A percentile compares a stretch with the other conserved stretches of the same genome.
These are phyloP conservation scores for Aspergillus tamarii DNA, from an alignment of 2,329 filamentous ascomycete genomes.

Conservation along the genomic window DNA sequence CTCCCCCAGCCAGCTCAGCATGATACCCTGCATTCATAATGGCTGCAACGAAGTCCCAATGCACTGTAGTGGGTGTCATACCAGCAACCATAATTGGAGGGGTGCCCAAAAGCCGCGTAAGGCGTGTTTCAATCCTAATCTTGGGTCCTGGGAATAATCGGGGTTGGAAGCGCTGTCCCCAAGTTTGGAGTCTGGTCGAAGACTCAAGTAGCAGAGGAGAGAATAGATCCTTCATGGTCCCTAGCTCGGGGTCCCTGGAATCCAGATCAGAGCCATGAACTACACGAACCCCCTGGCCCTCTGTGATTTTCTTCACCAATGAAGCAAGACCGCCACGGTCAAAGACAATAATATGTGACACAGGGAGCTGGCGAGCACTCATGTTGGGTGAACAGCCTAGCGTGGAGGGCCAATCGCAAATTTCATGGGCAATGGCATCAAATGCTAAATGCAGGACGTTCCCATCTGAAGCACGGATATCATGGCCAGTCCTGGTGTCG, in stretches of 20 bases:
- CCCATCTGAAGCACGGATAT: constrained; percentile 23
- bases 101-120: constrained; percentile 82
- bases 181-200: constrained; percentile 84
- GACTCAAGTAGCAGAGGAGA: constrained; percentile 17
- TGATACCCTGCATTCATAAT: constrained; percentile 56
- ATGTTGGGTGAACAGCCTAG: background rate
- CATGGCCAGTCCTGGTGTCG: constrained; percentile 33
- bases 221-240: constrained; percentile 21
- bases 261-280: constrained; percentile 21
- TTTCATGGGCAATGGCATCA: constrained; percentile 21
- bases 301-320: constrained; percentile 18
- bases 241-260: constrained; percentile 19
- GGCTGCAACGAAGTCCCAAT: constrained; percentile 66
- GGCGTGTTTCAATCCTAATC: constrained; percentile 93
- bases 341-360: constrained; percentile 22
- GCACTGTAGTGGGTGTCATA: constrained; percentile 89
- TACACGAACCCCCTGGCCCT: constrained; percentile 20
- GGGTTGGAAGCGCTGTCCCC: constrained; percentile 94
- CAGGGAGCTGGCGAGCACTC: background rate
- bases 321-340: constrained; percentile 22
- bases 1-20: constrained; percentile 54
- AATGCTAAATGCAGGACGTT: constrained; percentile 16
- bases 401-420: constrained; percentile 23
- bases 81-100: constrained; percentile 89
- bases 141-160: constrained; percentile 79